phyloP scores from a whole-genome alignment of 768 basidiomycete genomes.

The Boletus patriciae region DNA sequence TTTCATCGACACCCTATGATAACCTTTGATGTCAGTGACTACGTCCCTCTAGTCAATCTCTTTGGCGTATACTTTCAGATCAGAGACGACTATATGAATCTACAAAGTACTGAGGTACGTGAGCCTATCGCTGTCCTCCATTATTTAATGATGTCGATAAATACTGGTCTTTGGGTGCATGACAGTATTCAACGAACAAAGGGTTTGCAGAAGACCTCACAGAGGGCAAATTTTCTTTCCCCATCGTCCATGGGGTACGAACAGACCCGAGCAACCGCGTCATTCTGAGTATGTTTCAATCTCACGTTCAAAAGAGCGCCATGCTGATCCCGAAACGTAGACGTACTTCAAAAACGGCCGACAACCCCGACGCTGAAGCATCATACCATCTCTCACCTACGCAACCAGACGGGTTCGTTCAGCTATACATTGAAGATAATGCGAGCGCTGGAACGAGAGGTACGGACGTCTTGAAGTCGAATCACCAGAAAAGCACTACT shows the following conservation, averaged over 20 bases:
- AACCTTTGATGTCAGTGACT: conserved; percentile 55
- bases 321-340: conserved; percentile 38
- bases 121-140: no score
- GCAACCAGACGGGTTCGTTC: conserved; percentile 75
- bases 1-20: not conserved
- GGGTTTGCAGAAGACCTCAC: conserved; percentile 75
- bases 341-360: conserved; percentile 90
- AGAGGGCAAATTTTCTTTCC: conserved; percentile 82
- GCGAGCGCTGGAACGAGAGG: conserved; percentile 59
- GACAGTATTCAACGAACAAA: conserved; percentile 63
- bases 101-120: conserved; percentile 80
- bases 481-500: not conserved
- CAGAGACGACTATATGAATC: conserved; percentile 95
- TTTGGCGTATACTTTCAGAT: conserved; percentile 97
- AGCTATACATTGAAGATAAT: conserved; percentile 80
- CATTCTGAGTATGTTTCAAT: conserved; percentile 66
- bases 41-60: conserved; percentile 89
- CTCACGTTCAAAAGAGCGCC: not conserved
- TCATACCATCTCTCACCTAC: conserved; percentile 80
- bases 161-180: not conserved
- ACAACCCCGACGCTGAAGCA: conserved; percentile 78
- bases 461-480: conserved; percentile 1
- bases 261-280: conserved; percentile 76
- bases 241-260: conserved; percentile 75
- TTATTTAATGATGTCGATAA: not conserved